A percentile compares a stretch with the other conserved stretches of the same genome.
These are phyloP conservation scores for Colletotrichum navitas DNA, from an alignment of 2,329 filamentous ascomycete genomes.

Conservation along the genomic window DNA sequence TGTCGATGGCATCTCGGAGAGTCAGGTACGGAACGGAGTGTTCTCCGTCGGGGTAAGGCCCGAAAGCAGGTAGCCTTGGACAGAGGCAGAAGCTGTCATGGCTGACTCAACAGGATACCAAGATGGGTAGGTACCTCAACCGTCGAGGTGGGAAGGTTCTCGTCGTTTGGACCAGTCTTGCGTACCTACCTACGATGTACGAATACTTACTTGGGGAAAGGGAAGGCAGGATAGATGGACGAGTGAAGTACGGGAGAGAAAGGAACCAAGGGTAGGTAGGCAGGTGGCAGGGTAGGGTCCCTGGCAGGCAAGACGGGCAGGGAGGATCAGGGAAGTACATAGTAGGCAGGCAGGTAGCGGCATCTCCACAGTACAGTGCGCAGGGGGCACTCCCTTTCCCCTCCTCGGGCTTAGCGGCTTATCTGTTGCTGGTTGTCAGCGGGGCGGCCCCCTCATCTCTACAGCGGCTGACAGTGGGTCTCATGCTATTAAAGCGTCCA, in stretches of 20 bases:
- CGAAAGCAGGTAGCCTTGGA: neutral
- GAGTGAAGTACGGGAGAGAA: neutral
- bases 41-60: constrained; percentile 22
- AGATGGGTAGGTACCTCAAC: neutral
- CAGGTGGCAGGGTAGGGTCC: neutral
- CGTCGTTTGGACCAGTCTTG: no score
- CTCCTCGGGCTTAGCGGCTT: constrained; percentile 10
- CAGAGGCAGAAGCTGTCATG: neutral
- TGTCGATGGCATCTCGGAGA: constrained; percentile 21
- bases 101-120: neutral
- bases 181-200: no score
- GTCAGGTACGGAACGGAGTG: constrained; percentile 33
- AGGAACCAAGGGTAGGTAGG: neutral
- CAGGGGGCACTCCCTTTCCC: constrained; percentile 5
- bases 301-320: neutral
- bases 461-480: constrained; percentile 32
- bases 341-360: neutral
- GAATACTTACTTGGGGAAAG: no score
- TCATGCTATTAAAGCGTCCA: neutral
- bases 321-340: neutral
- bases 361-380: constrained; percentile 22
- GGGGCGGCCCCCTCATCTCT: constrained; percentile 8
- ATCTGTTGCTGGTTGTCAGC: constrained; percentile 4
- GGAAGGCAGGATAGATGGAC: neutral
- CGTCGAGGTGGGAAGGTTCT: neutral